Base-by-base conservation (phyloP, 2,329 filamentous ascomycete species). In the Pezicula carpinea region DNA sequence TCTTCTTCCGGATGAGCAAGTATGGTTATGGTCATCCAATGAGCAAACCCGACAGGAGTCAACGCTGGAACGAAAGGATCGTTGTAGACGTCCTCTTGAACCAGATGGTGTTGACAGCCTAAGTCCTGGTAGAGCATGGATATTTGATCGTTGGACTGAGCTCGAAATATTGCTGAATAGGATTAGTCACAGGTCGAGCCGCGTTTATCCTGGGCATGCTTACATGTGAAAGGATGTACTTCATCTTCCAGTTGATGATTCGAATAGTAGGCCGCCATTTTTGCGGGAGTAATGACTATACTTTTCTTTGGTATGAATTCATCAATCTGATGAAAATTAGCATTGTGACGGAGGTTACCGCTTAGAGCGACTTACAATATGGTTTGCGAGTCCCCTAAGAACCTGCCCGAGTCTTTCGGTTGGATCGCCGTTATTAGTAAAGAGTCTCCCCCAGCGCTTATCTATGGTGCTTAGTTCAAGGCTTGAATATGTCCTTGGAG, bases 1-100 rank as follows among this genome's bases (percentile, higher is more conserved):
- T 95, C 89, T 39, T 80, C 75, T 34, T 89, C 82, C 0, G 90
- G 90, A 53, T 89, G 82, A 1, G 88, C 86, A 53, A 82, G 78
- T 32, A 92, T 84, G 63, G 88, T 77, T 33, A 80, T 72, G 1
- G 80, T 83, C 70, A 87, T 82, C 83, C 88, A 95, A 44, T 73
- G 72, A 43, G 77, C 74, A 59, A 88, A 89, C 2, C 85, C 85
- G n/a, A 71, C 63, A 0, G 81, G 77, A 0, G 85, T 89, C 19
- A 89, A 67, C 1, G 76, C 79, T 0, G 85, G 85, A 21, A 85
- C 72, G 33, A 72, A 71, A 4, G 84, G 82, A 40, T 72, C 68
- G 26, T 76, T 70, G 17, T 70, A 68, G 2, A 71, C 59, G 29
- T 72, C 66, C 26, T 71, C 64, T 56, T 84, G 83, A 2, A 87